Evolutionary conservation across 352 stramenopile species (phyloP), one percentile per base, ranked within the genome.

Genomic region (Pythium dissimile): DNA sequence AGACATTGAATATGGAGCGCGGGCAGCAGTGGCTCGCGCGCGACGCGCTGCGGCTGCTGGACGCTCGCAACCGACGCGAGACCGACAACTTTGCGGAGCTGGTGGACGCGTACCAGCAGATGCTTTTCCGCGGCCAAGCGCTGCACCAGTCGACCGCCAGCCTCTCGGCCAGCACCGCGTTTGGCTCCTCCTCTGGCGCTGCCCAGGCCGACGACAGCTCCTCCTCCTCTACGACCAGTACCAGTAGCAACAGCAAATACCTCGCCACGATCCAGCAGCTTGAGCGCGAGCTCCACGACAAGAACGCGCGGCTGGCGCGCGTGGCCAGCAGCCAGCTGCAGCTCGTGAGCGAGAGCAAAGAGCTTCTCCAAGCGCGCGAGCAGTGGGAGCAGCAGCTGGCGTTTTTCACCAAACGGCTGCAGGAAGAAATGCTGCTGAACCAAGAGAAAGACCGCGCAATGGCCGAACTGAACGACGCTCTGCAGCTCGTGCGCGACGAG

Each of bases 311-410:
- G 48, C 53, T 89, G 5, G 77, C 74, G 26, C 54, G 21, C 4
- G 84, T 82, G 23, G 70, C 73, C 0, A 78, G 80, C 9, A 74
- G 85, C 37, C 78, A 92, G 51, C 59, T 89, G 46, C 66, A 75
- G 49, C 67, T 91, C 12, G 75, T 89, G 56, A 79, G 68, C 34
- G 79, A 90, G 49, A 90, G 77, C 67, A 88, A 94, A 60, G 72
- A 82, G 66, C 65, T 90, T 24, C 47, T 88, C 31, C 77, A 88
- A 48, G 74, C 78, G 42, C 75, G 77, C 32, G 66, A 86, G 53
- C 64, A 84, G 8, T 88, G 77, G 75, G 69, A 79, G 62, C 53
- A 58, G 34, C 69, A 88, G 62, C 57, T 90, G 13, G 49, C 71
- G 31, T 65, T 84, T n/a, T 64, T 81, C 49, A 77, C 74, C 23